Percentiles rank a stretch among this genome's conserved stretches.
Conservation (phyloP, 352 stramenopile species). For the Peronospora farinosa region DNA sequence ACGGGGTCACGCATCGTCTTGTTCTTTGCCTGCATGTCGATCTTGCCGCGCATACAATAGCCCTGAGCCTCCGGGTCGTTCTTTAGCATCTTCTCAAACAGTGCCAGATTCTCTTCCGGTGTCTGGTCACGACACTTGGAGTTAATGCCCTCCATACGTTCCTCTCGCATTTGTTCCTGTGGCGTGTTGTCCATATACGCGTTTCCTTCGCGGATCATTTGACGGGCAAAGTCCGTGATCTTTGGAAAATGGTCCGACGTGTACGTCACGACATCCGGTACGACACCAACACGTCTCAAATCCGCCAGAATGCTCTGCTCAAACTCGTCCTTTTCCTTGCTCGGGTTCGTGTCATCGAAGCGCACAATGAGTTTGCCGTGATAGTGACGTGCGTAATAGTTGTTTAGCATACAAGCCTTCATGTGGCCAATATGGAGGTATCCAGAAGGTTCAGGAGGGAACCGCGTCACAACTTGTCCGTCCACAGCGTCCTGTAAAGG, state of each 20-base stretch:
- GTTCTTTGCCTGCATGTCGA: conserved; percentile 91
- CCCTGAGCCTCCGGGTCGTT: conserved; percentile 77
- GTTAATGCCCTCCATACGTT: conserved; percentile 91
- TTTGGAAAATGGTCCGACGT: conserved; percentile 97
- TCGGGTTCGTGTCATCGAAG: conserved; percentile 99
- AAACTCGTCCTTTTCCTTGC: conserved; percentile 99
- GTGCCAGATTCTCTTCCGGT: conserved; percentile 80
- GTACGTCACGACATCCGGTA: conserved; percentile 87
- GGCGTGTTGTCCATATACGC: conserved; percentile 99
- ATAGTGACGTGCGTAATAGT: conserved; percentile 98
- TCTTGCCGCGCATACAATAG: conserved; percentile 89
- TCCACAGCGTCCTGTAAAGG: conserved; percentile 91
- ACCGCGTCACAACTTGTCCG: conserved; percentile 96
- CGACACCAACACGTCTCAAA: conserved; percentile 78
- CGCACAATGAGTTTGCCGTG: conserved; percentile 96
- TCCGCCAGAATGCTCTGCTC: conserved; percentile 93
- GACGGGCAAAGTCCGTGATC: conserved; percentile 90
- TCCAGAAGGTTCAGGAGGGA: conserved; percentile 96
- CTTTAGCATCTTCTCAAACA: conserved; percentile 95
- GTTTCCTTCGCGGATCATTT: conserved; percentile 92
- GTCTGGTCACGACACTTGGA: conserved; percentile 88
- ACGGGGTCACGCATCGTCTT: conserved; percentile 86
- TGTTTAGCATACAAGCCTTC: conserved; percentile 98
- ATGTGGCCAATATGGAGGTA: conserved; percentile 99
- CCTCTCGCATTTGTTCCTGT: conserved; percentile 95